phyloP scores from a whole-genome alignment of 192 early-diverging fungal genomes.

The Linnemannia zychae region DNA sequence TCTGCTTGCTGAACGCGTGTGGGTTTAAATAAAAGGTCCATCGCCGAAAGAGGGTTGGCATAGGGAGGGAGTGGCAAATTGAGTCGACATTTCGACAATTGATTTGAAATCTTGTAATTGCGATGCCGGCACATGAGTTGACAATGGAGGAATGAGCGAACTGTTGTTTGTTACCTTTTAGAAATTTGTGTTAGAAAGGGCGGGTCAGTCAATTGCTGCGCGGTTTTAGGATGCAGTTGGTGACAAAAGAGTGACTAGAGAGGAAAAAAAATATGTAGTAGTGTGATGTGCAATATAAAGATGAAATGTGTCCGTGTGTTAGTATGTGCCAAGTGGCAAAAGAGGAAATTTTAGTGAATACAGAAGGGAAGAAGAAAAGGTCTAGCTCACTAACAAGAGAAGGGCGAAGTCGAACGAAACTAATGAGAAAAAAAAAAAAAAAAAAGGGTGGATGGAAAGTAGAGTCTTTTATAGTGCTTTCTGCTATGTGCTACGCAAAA shows the following conservation, averaged over 20 bases:
- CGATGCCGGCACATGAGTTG: background rate
- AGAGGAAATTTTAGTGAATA: background rate
- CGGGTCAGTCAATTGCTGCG: background rate
- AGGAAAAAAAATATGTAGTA: background rate
- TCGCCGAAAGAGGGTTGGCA: background rate
- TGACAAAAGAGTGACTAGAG: background rate
- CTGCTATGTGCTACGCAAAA: background rate
- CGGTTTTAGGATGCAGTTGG: background rate
- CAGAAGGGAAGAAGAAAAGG: background rate
- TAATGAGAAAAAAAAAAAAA: no score
- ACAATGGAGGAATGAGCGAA: background rate
- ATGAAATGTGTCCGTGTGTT: no score
- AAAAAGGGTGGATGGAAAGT: background rate
- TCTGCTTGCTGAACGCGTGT: background rate
- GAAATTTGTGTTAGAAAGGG: background rate
- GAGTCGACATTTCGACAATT: background rate
- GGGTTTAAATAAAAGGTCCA: background rate
- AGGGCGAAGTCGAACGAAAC: slow-evolving; percentile 12
- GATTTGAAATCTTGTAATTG: slow-evolving; percentile 1
- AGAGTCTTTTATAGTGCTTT: slow-evolving; percentile 9
- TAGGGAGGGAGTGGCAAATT: background rate
- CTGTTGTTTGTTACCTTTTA: background rate
- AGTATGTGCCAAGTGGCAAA: background rate
- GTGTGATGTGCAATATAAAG: background rate
- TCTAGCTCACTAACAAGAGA: background rate